These are phyloP conservation scores for Umbelopsis sp. DNA, from an alignment of 371 early-diverging fungal genomes.

Conservation along the genomic window DNA sequence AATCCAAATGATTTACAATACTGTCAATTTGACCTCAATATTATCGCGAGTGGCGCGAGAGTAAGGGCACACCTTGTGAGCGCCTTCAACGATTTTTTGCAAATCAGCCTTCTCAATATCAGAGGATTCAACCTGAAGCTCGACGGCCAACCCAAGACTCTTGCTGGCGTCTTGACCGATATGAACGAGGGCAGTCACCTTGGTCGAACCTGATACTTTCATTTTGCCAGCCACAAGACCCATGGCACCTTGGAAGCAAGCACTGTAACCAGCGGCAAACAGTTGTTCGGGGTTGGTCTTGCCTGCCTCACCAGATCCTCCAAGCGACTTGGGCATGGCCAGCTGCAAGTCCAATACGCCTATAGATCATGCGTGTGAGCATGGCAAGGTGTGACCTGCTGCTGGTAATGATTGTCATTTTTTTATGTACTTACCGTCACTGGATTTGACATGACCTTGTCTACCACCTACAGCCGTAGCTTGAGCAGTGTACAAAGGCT, in stretches of 20 bases:
- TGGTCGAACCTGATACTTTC: constrained; percentile 34
- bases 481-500: constrained; percentile 34
- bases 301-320: constrained; percentile 40
- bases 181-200: constrained; percentile 32
- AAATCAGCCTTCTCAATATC: constrained; percentile 32
- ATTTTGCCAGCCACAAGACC: constrained; percentile 34
- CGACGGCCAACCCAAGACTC: constrained; percentile 31
- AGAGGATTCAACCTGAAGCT: constrained; percentile 34
- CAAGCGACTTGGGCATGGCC: constrained; percentile 45
- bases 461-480: constrained; percentile 36
- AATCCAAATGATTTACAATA: neutral
- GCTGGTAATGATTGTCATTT: constrained; percentile 3
- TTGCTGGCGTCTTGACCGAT: constrained; percentile 38
- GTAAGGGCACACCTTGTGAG: constrained; percentile 51
- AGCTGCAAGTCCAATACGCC: constrained; percentile 34
- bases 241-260: constrained; percentile 48
- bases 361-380: neutral
- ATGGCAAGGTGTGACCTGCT: constrained; percentile 1
- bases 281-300: constrained; percentile 54
- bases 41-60: constrained; percentile 45
- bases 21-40: constrained; percentile 45
- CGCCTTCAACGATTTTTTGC: constrained; percentile 36
- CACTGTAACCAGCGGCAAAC: constrained; percentile 43
- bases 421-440: constrained; percentile 25
- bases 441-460: constrained; percentile 37